A percentile compares a stretch with the other conserved stretches of the same genome.
phyloP scores from a whole-genome alignment of 768 basidiomycete genomes.

The Lentinula detonsa region DNA sequence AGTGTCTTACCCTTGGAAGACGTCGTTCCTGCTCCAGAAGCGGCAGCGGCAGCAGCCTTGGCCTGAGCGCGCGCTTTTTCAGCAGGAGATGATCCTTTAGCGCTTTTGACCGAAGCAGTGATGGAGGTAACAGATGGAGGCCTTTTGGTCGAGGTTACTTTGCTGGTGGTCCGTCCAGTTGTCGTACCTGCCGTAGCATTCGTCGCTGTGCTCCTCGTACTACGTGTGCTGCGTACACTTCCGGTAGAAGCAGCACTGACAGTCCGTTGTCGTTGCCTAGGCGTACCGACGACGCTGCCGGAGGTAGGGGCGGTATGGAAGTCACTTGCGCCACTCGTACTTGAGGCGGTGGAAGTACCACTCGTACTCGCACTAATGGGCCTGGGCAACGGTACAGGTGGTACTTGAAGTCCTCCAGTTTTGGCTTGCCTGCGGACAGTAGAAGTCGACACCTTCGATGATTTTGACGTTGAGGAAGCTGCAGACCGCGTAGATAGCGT shows the following conservation, averaged over 20 bases:
- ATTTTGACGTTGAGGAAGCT: neutral
- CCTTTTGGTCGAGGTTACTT: neutral
- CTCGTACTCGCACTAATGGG: slow-evolving; percentile 2
- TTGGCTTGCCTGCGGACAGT: neutral
- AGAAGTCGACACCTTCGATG: slow-evolving; percentile 3
- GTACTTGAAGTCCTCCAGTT: neutral
- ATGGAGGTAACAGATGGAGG: neutral
- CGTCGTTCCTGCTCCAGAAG: neutral
- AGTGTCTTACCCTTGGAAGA: slow-evolving; percentile 17
- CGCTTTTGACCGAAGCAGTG: neutral
- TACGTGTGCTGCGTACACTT: slow-evolving; percentile 8
- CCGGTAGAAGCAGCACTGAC: slow-evolving; percentile 7
- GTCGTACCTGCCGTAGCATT: neutral
- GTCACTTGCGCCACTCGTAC: neutral
- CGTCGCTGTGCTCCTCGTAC: slow-evolving; percentile 4
- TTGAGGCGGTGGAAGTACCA: neutral
- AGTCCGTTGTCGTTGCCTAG: slow-evolving; percentile 3
- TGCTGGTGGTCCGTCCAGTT: neutral
- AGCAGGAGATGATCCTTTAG: neutral
- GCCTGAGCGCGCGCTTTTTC: neutral
- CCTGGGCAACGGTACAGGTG: slow-evolving; percentile 1
- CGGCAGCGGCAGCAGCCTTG: neutral
- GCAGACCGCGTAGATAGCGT: slow-evolving; percentile 3
- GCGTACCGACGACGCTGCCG: neutral
- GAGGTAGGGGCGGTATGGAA: neutral